A percentile compares a stretch with the other conserved stretches of the same genome.
These are phyloP conservation scores for Myxozyma sirexii DNA, from an alignment of 805 yeast genomes.

Conservation along the genomic window DNA sequence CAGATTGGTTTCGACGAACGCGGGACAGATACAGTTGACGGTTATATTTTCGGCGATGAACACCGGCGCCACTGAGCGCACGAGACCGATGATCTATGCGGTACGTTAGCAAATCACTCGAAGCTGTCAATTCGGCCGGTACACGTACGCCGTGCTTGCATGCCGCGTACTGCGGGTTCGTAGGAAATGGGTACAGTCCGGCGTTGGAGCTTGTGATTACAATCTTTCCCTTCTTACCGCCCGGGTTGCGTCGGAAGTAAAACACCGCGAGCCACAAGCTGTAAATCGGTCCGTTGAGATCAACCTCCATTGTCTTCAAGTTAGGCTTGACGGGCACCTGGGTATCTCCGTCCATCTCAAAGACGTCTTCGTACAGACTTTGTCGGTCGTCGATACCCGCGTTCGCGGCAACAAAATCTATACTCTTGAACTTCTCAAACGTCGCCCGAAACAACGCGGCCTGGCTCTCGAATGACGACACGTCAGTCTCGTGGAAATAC, in stretches of 20 bases:
- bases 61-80: slow-evolving; percentile 12
- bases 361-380: slow-evolving; percentile 1
- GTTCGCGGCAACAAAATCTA: slow-evolving; percentile 21
- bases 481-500: slow-evolving; percentile 10
- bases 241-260: slow-evolving; percentile 18
- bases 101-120: background rate
- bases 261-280: slow-evolving; percentile 9
- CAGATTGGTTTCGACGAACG: slow-evolving; percentile 15
- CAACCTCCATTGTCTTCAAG: slow-evolving; percentile 12
- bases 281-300: slow-evolving; percentile 15
- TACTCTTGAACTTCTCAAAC: slow-evolving; percentile 8
- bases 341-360: background rate
- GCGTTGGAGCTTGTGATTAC: slow-evolving; percentile 15
- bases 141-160: slow-evolving; percentile 12
- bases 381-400: slow-evolving; percentile 18
- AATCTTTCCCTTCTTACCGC: slow-evolving; percentile 5
- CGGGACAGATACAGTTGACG: slow-evolving; percentile 20
- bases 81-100: slow-evolving; percentile 6
- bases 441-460: slow-evolving; percentile 14
- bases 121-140: background rate
- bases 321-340: slow-evolving; percentile 14
- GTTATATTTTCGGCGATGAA: slow-evolving; percentile 11
- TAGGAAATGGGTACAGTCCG: slow-evolving; percentile 13
- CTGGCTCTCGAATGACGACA: slow-evolving; percentile 15
- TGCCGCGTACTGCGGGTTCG: slow-evolving; percentile 15